Evolutionary conservation across 2,329 filamentous ascomycete genomes (phyloP).

Genomic region (Blastomyces silverae): DNA sequence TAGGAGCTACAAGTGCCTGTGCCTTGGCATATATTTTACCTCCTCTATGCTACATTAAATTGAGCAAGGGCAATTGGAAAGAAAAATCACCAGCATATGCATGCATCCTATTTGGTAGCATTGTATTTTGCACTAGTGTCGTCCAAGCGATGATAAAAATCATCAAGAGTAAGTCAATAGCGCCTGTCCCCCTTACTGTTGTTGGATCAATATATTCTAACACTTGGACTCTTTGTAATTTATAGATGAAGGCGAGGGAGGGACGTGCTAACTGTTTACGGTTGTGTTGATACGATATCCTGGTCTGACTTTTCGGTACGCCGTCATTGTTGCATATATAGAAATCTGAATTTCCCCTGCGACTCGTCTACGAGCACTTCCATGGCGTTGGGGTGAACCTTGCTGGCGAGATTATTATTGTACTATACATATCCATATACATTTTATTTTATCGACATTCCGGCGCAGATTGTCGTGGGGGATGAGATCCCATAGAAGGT

Average conservation of each 20-base stretch:
- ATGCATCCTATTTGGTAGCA: slow-evolving; percentile 69
- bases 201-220: slow-evolving; percentile 7
- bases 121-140: slow-evolving; percentile 75
- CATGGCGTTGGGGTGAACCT: background rate
- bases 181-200: slow-evolving; percentile 17
- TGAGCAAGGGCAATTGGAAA: slow-evolving; percentile 69
- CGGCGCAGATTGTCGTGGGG: background rate
- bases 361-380: background rate
- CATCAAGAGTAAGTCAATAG: slow-evolving; percentile 35
- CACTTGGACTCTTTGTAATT: background rate
- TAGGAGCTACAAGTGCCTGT: slow-evolving; percentile 89
- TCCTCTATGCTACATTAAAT: slow-evolving; percentile 88
- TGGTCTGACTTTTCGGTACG: background rate
- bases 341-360: background rate
- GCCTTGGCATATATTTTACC: slow-evolving; percentile 93
- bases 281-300: slow-evolving; percentile 6
- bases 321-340: slow-evolving; percentile 1
- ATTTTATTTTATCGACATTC: background rate
- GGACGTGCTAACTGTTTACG: slow-evolving; percentile 25
- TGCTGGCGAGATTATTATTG: no score
- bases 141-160: slow-evolving; percentile 67
- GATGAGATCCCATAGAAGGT: background rate
- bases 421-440: background rate
- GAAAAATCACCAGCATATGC: slow-evolving; percentile 64
- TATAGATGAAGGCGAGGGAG: slow-evolving; percentile 32